Evolutionary conservation across 306 rosid species (phyloP), one percentile per base, ranked within the genome.

Genomic region (Cyclanthera cordifolia): DNA sequence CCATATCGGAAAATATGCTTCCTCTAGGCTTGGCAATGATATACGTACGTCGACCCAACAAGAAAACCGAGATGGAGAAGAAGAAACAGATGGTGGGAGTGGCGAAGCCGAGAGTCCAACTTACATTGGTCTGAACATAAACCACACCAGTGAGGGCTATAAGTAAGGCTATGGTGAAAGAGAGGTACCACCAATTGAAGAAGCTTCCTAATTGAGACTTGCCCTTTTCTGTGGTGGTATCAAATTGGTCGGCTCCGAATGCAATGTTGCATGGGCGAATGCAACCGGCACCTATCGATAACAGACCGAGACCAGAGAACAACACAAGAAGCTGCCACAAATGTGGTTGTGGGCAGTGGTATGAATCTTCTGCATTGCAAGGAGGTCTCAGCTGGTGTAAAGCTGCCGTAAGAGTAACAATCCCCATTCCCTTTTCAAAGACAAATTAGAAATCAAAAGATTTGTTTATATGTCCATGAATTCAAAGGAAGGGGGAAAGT

Each of bases 151-250:
- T 82, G 76, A 91, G 91, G 21, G 90, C 92, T 19, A 89, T 21
- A 46, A 87, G 51, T 4, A 89, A 85, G 24, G 96, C 88, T 58
- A 83, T n/a, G 39, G 89, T 87, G 70, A 91, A 87, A 46, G 83
- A 65, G 79, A 91, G 83, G 76, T 91, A 91, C 97, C 97, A 88
- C 95, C 95, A 86, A 43, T 88, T 86, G 80, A 85, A 91, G 79
- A 91, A 91, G 73, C 95, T 85, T 76, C 82, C 82, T 1, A 91
- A 67, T 73, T 85, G 91, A 17, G 61, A 75, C 60, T 49, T 89
- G 1, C 97, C 97, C 69, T 82, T 82, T 8, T 75, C 75, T n/a
- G 89, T 92, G 1, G 17, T 79, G 14, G 85, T 67, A 72, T 92
- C 89, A 51, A 89, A 91, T 49, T 91, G 96, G 59, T 91, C 92